Base-by-base conservation (phyloP, 2,329 filamentous ascomycete genomes). In the Cercospora sp. region DNA sequence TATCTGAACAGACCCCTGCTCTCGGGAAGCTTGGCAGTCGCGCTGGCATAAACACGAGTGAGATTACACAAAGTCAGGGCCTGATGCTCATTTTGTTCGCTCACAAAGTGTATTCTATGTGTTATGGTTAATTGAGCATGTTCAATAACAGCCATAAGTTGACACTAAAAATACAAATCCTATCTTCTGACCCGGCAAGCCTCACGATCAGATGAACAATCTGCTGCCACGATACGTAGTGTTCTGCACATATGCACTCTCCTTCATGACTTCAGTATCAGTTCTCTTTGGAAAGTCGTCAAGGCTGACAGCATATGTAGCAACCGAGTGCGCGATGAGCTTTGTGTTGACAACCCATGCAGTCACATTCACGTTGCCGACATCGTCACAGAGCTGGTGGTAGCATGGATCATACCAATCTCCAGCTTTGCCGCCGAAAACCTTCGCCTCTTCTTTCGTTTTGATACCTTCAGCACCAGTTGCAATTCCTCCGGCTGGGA, bases 281-380 rank as follows among this genome's bases (percentile, higher is more conserved):
- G 48, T 65, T 28, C 72, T 60, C 67, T 74, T 71, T 4, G 73
- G 72, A 79, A 91, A 90, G 9, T 84, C 87, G 4, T 90, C 82
- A 71, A 91, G 88, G 0, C 88, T 90, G 3, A 81, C 76, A 10
- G 89, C 90, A 73, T 88, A 92, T 0, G 87, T 89, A 1, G 89
- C 90, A n/a, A 92, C 87, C 0, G 88, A 89, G 78, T 91, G 89
- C 2, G 91, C 90, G 72, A 93, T 89, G 60, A 82, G 85, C 77
- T 84, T 82, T 6, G 83, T 82, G 74, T 87, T 88, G 69, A 84
- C 77, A 67, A 85, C 81, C 80, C 85, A 88, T 7, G 85, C 85
- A 5, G 82, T 81, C 51, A 80, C 76, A 71, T 89, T 86, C 69
- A 89, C 78, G 71, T 81, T 81, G 42, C 74, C 75, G 2, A 79